Percentiles rank a stretch among this genome's conserved stretches.
phyloP scores from a whole-genome alignment of 2,329 filamentous ascomycete species.

The Aspergillus sp. region DNA sequence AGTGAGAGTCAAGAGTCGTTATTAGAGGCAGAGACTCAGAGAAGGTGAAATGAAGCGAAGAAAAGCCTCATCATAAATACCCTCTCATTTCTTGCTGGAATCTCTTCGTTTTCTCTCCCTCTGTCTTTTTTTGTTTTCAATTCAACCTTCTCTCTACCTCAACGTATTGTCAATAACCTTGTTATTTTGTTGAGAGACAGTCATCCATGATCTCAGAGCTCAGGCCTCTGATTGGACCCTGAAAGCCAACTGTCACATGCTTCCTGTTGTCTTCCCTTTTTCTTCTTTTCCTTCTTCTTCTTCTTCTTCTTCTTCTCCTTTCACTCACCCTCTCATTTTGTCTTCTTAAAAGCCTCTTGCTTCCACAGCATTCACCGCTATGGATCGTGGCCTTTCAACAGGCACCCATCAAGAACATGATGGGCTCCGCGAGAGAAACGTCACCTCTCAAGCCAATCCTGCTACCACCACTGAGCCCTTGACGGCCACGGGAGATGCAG shows the following conservation, averaged over 20 bases:
- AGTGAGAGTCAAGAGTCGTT: too few relatives aligned
- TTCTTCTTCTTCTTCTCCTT: background rate
- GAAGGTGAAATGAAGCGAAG: too few relatives aligned
- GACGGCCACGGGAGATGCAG: slow-evolving; percentile 24
- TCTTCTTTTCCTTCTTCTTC: background rate
- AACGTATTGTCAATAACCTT: background rate
- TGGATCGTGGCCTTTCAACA: slow-evolving; percentile 35
- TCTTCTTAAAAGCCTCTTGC: slow-evolving; percentile 1
- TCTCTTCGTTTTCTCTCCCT: too few relatives aligned
- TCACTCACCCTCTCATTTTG: background rate
- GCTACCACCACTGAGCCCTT: slow-evolving; percentile 43
- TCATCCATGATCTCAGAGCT: background rate
- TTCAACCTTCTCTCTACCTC: background rate
- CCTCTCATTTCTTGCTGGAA: too few relatives aligned
- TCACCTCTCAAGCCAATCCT: slow-evolving; percentile 33
- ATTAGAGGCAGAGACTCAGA: too few relatives aligned
- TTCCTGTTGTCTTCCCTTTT: slow-evolving; percentile 4
- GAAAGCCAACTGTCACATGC: slow-evolving; percentile 17
- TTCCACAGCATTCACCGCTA: slow-evolving; percentile 13
- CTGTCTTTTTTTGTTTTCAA: background rate
- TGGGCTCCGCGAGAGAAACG: slow-evolving; percentile 45
- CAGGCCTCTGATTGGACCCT: slow-evolving; percentile 1
- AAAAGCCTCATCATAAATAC: too few relatives aligned
- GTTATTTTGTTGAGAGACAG: background rate
- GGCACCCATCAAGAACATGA: slow-evolving; percentile 27